Evolutionary conservation across 768 basidiomycete species (phyloP).

Genomic region (Cubamyces sp.): DNA sequence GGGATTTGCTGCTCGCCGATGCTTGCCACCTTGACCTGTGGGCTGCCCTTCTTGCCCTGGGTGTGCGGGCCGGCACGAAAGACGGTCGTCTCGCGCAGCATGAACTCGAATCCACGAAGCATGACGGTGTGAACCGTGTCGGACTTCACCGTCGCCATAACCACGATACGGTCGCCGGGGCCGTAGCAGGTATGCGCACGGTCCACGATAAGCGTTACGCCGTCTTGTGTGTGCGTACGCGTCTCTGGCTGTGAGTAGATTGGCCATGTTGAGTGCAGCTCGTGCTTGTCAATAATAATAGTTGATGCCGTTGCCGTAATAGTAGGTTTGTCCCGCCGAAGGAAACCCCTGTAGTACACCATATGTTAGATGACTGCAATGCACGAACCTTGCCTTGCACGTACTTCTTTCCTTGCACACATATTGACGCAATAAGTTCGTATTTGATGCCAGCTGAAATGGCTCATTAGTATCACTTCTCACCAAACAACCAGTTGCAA

Average conservation of each 20-base stretch:
- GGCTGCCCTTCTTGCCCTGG: conserved; percentile 59
- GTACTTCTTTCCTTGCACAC: conserved; percentile 84
- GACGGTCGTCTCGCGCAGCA: conserved; percentile 75
- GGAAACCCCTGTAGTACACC: conserved; percentile 60
- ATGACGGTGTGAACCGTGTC: conserved; percentile 69
- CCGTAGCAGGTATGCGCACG: conserved; percentile 82
- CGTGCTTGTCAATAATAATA: conserved; percentile 91
- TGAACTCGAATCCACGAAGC: conserved; percentile 83
- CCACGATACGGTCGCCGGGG: conserved; percentile 78
- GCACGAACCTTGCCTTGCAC: conserved; percentile 26
- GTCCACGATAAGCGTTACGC: conserved; percentile 74
- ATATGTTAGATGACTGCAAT: background rate
- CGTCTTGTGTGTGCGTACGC: conserved; percentile 67
- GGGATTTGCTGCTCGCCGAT: conserved; percentile 75
- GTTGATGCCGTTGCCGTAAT: conserved; percentile 67
- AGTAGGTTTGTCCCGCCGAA: conserved; percentile 77
- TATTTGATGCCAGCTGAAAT: conserved; percentile 79
- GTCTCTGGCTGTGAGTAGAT: conserved; percentile 80
- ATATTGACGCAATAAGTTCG: conserved; percentile 87
- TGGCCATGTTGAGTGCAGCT: conserved; percentile 92
- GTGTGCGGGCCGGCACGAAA: conserved; percentile 66
- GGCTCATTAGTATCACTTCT: background rate
- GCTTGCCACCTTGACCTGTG: conserved; percentile 55
- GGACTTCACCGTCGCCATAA: conserved; percentile 74
- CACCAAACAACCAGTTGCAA: background rate